Base-by-base conservation (phyloP, 352 stramenopile species). In the Pythium monospermum region DNA sequence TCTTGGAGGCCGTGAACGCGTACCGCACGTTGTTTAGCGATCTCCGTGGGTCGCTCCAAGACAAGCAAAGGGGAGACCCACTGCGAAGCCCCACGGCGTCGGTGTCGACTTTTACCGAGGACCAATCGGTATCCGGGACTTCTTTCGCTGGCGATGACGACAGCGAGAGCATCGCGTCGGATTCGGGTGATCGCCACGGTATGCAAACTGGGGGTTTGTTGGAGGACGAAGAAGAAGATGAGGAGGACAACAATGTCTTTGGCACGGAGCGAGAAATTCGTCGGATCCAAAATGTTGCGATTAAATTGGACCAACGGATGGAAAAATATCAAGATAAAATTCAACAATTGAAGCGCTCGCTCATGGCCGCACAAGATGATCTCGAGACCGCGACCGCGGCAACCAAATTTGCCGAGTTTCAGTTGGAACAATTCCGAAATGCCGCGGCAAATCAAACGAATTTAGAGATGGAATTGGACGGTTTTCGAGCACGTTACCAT, bases 381-480 rank as follows among this genome's bases (percentile, higher is more conserved):
- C 64, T 90, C n/a, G 81, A 92, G 52, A 92, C 81, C 2, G 82
- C 78, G 1, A 87, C 71, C 33, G 72, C 74, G 13, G 74, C 81
- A 12, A 83, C 76, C 2, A 92, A 92, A 37, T 92, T 87, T 55
- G 81, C 78, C 15, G 78, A 92, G 49, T 92, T 88, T 33, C 76
- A 90, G 42, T 59, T 92, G 4, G 72, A 87, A 30, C 77, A 91
- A 41, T 64, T 89, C 25, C 76, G 76, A n/a, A 67, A 76, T 1
- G 40, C 79, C 7, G 64, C 74, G 11, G 56, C 68, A 0, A 75
- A 85, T 28, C 76, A 91, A 33, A 68, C 66, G 13, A 60, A 80
- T 39, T n/a, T 57, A 6, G 53, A 73, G 2, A 16, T 49, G 10
- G 63, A 74, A 27, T 41, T 76, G 8, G 45, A 52, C 18, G 35